Conservation (phyloP, 179 eudicot genomes). For the Actinidia chinensis region DNA sequence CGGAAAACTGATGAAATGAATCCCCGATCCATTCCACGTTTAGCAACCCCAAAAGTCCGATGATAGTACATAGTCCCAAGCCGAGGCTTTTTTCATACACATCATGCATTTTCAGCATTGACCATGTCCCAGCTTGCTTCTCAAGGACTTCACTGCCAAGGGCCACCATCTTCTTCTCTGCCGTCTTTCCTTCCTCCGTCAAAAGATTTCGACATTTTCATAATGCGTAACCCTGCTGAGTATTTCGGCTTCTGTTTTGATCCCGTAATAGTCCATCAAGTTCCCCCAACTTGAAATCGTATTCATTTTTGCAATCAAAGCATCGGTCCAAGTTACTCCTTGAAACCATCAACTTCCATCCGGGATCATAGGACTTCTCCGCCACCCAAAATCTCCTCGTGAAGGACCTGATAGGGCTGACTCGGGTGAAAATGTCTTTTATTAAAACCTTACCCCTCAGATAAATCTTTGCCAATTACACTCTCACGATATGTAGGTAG, state of each 20-base stretch:
- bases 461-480: conserved; percentile 79
- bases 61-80: conserved; percentile 94
- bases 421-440: conserved; percentile 56
- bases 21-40: conserved; percentile 59
- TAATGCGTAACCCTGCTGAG: conserved; percentile 74
- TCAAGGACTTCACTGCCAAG: conserved; percentile 64
- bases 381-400: conserved; percentile 72
- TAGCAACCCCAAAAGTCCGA: conserved; percentile 55
- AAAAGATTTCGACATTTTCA: conserved; percentile 74
- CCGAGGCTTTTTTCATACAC: conserved; percentile 75
- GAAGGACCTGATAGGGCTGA: conserved; percentile 37
- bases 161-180: conserved; percentile 68
- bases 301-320: conserved; percentile 63
- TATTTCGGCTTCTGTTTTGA: conserved; percentile 80
- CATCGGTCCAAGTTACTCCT: conserved; percentile 63
- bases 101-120: conserved; percentile 34
- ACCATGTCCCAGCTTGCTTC: conserved; percentile 81
- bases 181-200: conserved; percentile 67
- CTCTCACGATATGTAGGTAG: conserved; percentile 53
- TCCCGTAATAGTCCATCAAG: conserved; percentile 83
- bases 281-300: conserved; percentile 78
- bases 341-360: conserved; percentile 79
- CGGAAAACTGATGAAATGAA: conserved; percentile 82
- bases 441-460: too few relatives aligned
- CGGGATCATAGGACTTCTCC: conserved; percentile 48